These are phyloP conservation scores for Vicia sativa DNA, from an alignment of 306 rosid species.

Conservation along the genomic window DNA sequence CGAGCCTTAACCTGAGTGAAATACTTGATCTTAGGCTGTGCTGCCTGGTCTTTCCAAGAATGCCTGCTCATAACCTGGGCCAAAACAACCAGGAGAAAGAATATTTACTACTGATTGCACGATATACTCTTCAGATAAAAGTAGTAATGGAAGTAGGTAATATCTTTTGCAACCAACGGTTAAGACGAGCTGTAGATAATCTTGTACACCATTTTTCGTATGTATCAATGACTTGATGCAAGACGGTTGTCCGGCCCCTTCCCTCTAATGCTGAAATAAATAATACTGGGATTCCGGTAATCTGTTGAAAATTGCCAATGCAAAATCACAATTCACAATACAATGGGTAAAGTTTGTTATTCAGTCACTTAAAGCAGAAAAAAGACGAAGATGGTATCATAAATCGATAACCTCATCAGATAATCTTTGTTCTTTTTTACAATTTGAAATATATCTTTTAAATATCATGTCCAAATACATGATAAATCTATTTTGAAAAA, in stretches of 20 bases:
- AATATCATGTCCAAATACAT: conserved; percentile 21
- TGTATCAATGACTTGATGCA: conserved; percentile 70
- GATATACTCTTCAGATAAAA: conserved; percentile 6
- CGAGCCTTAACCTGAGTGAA: conserved; percentile 97
- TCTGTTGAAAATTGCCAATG: conserved; percentile 52
- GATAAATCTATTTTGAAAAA: conserved; percentile 12
- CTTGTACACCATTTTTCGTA: conserved; percentile 90
- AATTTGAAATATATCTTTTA: conserved; percentile 24
- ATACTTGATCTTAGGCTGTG: conserved; percentile 85
- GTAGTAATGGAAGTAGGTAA: conserved; percentile 32
- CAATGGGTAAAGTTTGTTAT: conserved; percentile 7
- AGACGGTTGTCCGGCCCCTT: conserved; percentile 68
- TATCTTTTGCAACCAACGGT: conserved; percentile 95
- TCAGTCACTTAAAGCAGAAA: conserved; percentile 21
- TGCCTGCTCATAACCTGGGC: conserved; percentile 94
- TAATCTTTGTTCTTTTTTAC: not conserved
- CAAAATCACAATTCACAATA: conserved; percentile 28
- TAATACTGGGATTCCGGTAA: conserved; percentile 88
- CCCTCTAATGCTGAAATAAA: conserved; percentile 92
- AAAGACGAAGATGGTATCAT: conserved; percentile 18
- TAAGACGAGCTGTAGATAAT: conserved; percentile 82
- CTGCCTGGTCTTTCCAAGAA: conserved; percentile 96
- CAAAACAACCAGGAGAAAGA: conserved; percentile 17
- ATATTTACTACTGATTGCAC: conserved; percentile 28
- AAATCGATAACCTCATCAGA: conserved; percentile 17